Percentiles rank a stretch among this genome's conserved stretches.
Conservation (phyloP, 495 filamentous ascomycete species). For the Rhypophila decipiens region DNA sequence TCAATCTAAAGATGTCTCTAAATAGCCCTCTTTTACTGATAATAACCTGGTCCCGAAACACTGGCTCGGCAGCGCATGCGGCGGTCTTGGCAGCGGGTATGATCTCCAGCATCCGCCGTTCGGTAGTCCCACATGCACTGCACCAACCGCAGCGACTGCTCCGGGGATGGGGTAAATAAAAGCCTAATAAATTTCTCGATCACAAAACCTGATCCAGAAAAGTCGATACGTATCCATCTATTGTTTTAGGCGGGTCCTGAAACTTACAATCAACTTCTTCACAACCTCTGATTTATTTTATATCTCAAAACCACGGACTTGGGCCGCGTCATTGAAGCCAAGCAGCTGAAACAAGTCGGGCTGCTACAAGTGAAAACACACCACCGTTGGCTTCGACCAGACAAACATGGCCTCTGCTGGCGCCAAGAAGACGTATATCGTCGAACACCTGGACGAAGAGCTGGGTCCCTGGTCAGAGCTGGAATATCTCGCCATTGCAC, state of each 20-base stretch:
- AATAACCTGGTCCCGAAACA: not conserved
- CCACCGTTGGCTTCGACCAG: not conserved
- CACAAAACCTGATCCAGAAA: not conserved
- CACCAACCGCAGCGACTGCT: too few species aligned
- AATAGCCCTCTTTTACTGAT: too few species aligned
- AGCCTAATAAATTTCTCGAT: not conserved
- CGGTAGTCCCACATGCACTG: too few species aligned
- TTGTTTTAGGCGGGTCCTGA: too few species aligned
- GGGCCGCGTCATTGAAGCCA: too few species aligned
- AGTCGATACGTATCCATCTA: not conserved
- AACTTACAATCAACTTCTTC: not conserved
- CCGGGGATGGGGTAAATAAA: too few species aligned
- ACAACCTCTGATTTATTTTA: not conserved
- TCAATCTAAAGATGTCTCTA: not conserved
- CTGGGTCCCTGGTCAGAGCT: constrained; percentile 89
- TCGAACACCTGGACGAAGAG: constrained; percentile 90
- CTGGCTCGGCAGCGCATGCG: not conserved
- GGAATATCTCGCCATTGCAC: constrained; percentile 81
- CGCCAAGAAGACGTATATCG: constrained; percentile 68
- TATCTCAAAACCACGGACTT: too few species aligned
- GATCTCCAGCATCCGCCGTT: too few species aligned
- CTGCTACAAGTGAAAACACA: too few species aligned
- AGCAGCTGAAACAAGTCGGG: too few species aligned
- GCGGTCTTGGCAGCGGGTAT: constrained; percentile 2
- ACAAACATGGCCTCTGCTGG: constrained; percentile 9